A percentile compares a stretch with the other conserved stretches of the same genome.
phyloP scores from a whole-genome alignment of 352 stramenopile species.

The Pythium aphanidermatum region DNA sequence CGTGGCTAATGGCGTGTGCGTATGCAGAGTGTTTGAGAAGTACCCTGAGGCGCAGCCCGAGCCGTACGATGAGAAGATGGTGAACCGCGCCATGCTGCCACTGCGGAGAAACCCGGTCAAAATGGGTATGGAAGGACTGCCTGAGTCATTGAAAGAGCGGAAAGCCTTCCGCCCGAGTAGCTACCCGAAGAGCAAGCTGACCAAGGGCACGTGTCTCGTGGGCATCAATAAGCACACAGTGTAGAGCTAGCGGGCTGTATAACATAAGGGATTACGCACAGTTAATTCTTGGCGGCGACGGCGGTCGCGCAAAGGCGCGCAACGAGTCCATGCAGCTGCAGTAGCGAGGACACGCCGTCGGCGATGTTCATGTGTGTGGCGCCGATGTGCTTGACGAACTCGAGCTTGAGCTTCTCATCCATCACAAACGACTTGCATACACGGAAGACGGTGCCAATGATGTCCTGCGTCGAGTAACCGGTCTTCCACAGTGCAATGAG shows the following conservation, averaged over 20 bases:
- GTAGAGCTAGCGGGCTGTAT: too few relatives aligned
- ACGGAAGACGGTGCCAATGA: conserved; percentile 97
- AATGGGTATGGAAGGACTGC: conserved; percentile 50
- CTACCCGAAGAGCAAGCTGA: conserved; percentile 71
- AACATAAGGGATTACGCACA: too few relatives aligned
- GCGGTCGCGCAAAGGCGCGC: conserved; percentile 58
- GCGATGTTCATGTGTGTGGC: conserved; percentile 94
- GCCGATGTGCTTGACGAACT: conserved; percentile 90
- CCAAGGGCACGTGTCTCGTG: conserved; percentile 57
- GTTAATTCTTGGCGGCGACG: conserved; percentile 11
- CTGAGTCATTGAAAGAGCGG: conserved; percentile 52
- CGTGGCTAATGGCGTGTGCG: too few relatives aligned
- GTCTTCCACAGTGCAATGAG: conserved; percentile 68
- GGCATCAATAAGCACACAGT: conserved; percentile 76
- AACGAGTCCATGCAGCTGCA: conserved; percentile 95
- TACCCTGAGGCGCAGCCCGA: conserved; percentile 60
- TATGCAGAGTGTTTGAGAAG: conserved; percentile 50
- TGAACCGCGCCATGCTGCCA: conserved; percentile 70
- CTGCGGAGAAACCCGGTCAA: conserved; percentile 64
- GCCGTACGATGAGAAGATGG: conserved; percentile 65
- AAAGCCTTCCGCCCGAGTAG: conserved; percentile 62
- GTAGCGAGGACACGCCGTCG: conserved; percentile 85
- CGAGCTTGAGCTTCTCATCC: conserved; percentile 79
- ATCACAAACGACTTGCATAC: conserved; percentile 89
- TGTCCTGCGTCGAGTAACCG: conserved; percentile 95